These are phyloP conservation scores for Arthrinium phaeospermum DNA, from an alignment of 2,329 filamentous ascomycete species.

Conservation along the genomic window DNA sequence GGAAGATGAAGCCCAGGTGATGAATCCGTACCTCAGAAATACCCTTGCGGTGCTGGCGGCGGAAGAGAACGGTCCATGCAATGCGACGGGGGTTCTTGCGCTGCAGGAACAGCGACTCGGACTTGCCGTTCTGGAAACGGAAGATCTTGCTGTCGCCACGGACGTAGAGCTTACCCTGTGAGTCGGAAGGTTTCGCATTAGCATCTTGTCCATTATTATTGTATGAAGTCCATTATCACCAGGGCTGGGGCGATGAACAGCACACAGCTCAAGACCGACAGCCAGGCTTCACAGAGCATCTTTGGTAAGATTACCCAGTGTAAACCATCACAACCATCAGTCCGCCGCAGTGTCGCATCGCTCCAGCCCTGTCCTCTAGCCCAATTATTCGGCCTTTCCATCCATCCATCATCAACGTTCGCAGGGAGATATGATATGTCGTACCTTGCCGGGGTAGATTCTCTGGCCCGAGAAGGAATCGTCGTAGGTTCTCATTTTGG, in stretches of 20 bases:
- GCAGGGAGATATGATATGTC: constrained; percentile 29
- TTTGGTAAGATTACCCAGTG: not conserved
- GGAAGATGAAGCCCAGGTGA: not conserved
- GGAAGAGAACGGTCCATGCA: constrained; percentile 97
- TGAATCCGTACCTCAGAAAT: constrained; percentile 86
- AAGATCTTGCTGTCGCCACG: constrained; percentile 99
- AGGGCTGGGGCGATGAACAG: not conserved
- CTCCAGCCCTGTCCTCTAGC: not conserved
- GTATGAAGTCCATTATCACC: not conserved
- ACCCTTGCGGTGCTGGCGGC: constrained; percentile 99
- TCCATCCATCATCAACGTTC: constrained; percentile 16
- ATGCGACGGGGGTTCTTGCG: constrained; percentile 99
- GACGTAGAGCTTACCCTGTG: constrained; percentile 98
- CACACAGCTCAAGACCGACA: not conserved
- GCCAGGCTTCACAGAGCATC: not conserved
- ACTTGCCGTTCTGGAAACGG: constrained; percentile 99
- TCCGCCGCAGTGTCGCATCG: not conserved
- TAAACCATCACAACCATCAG: not conserved
- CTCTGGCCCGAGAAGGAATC: constrained; percentile 69
- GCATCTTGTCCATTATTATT: constrained; percentile 32
- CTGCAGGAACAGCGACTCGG: constrained; percentile 99
- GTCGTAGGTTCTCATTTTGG: constrained; percentile 71
- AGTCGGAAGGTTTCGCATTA: constrained; percentile 20
- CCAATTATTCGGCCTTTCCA: not conserved
- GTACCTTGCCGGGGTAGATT: constrained; percentile 73